Conservation (phyloP, 495 filamentous ascomycete species). For the Chaetomium tenue region DNA sequence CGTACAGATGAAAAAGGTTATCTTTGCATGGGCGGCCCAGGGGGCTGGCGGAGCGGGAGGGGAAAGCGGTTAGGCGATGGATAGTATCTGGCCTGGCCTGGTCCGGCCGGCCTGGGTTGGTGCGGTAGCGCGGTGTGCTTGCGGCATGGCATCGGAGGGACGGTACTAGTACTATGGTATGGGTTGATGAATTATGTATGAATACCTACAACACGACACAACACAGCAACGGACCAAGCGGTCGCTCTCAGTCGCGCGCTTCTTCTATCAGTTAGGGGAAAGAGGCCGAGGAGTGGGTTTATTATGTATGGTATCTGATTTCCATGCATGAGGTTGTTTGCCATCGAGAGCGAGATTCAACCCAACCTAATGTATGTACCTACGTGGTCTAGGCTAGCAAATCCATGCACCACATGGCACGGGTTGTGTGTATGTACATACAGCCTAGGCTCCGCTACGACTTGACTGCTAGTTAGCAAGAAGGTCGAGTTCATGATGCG, state of each 20-base stretch:
- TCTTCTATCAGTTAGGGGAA: not conserved
- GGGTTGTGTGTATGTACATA: no score
- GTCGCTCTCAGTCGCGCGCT: not conserved
- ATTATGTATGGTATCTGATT: not conserved
- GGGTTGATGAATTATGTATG: conserved; percentile 12
- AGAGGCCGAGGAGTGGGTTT: not conserved
- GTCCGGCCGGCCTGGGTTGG: not conserved
- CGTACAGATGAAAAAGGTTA: not conserved
- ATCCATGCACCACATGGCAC: no score
- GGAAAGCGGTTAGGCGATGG: not conserved
- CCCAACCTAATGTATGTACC: no score
- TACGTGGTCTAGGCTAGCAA: no score
- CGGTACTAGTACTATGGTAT: not conserved
- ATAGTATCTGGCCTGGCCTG: not conserved
- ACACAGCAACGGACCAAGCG: not conserved
- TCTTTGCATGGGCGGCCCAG: not conserved
- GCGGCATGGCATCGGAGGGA: not conserved
- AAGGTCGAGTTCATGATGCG: no score
- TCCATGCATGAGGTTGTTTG: no score
- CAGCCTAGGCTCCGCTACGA: no score
- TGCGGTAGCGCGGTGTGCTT: not conserved
- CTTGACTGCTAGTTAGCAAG: no score
- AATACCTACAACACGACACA: conserved; percentile 4
- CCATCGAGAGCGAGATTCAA: no score
- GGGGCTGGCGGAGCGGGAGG: not conserved